These are phyloP conservation scores for Tetrapisispora pingtungensis DNA, from an alignment of 805 yeast genomes.

Conservation along the genomic window DNA sequence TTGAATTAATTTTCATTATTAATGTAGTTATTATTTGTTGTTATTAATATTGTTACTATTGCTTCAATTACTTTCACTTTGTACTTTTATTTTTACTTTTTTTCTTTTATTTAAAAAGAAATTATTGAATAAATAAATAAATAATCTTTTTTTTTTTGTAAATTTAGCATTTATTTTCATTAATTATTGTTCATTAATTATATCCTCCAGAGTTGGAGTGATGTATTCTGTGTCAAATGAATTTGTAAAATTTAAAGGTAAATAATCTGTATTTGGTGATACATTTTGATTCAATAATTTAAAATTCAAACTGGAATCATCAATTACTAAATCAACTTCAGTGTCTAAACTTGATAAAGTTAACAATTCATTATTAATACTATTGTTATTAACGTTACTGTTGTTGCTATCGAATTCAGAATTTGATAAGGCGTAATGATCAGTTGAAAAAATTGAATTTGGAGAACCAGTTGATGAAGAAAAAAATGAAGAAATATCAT, in stretches of 20 bases:
- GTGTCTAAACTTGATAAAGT: not conserved
- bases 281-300: not conserved
- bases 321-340: not conserved
- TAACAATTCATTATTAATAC: not conserved
- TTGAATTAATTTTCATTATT: not conserved
- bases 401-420: not conserved
- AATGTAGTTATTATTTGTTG: no score
- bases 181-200: slow-evolving; percentile 25
- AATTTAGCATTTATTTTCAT: not conserved
- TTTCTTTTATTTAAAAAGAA: no score
- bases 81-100: no score
- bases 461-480: slow-evolving; percentile 20
- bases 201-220: slow-evolving; percentile 27
- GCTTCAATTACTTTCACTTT: no score
- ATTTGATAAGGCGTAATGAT: slow-evolving; percentile 7
- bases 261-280: not conserved
- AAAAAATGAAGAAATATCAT: slow-evolving; percentile 5
- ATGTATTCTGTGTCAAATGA: slow-evolving; percentile 9
- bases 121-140: no score
- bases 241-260: not conserved
- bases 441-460: slow-evolving; percentile 20
- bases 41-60: no score
- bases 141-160: no score
- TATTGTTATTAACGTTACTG: no score
- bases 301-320: not conserved